Base-by-base conservation (phyloP, 176 grass and related monocot species). In the Carex pumila region DNA sequence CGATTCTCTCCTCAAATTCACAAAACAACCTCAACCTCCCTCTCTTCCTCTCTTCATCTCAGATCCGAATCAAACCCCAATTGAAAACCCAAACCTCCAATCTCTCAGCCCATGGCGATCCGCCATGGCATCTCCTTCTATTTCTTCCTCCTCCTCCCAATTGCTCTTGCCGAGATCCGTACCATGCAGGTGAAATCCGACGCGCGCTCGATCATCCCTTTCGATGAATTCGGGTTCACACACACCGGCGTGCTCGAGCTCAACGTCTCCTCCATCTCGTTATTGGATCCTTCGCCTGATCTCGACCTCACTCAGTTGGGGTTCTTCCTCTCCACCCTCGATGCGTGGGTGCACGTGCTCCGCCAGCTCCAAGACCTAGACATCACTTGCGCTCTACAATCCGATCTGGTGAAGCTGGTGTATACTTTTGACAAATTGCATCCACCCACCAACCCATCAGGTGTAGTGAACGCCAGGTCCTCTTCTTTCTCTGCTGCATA, bases 251-350 rank as follows among this genome's bases (percentile, higher is more conserved):
- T 91, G 66, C 88, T 98, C 2, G 96, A 95, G 85, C 91, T 98
- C 84, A 95, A 95, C 59, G 96, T 98, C 64, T 89, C 96, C 65
- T 85, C 75, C 63, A 90, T 98, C 88, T 37, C 88, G 70, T 86
- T 98, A 80, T 81, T 88, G 79, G 65, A 83, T 80, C 3, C 85
- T 81, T 83, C 88, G 41, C 21, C 79, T 21, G 86, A 90, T 69
- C 79, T 92, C 49, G 96, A 93, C 88, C 91, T 95, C 69, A 86
- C 91, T 17, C 93, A 95, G 85, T 83, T 98, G 12, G 96, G 96
- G 17, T 98, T 98, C 89, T 98, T 98, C 85, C 96, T 98, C 69
- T 98, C 93, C 34, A 98, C 96, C 14, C 89, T 90, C 76, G 93
- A 98, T 65, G 93, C 93, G 15, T 98, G 96, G 96, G 86, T 90